These are phyloP conservation scores for Basidiobolus heterosporus DNA, from an alignment of 371 early-diverging fungal genomes.

Conservation along the genomic window DNA sequence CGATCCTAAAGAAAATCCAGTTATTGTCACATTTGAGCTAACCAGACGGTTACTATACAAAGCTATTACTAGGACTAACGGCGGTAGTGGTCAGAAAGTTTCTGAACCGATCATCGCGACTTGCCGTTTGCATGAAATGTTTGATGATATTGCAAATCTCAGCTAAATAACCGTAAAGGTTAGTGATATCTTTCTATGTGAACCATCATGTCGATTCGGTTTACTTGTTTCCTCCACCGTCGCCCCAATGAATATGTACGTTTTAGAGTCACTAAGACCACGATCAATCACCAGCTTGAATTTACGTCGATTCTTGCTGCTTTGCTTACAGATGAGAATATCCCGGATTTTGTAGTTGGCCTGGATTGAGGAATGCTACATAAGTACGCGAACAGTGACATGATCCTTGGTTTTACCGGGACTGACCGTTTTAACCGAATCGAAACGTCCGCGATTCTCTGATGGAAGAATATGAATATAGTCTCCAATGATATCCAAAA, in stretches of 20 bases:
- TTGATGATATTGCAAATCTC: too few species aligned
- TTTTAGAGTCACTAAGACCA: constrained; percentile 30
- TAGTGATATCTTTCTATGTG: not conserved
- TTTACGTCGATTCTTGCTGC: constrained; percentile 49
- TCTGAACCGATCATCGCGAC: too few species aligned
- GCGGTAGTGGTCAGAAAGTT: too few species aligned
- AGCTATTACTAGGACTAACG: too few species aligned
- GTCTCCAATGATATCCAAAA: constrained; percentile 86
- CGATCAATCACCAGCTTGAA: constrained; percentile 55
- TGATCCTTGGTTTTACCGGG: too few species aligned
- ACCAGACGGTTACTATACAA: too few species aligned
- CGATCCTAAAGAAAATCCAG: too few species aligned
- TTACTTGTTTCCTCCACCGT: constrained; percentile 49
- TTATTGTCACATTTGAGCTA: too few species aligned
- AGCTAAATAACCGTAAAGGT: too few species aligned
- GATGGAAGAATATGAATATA: constrained; percentile 78
- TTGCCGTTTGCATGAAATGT: too few species aligned
- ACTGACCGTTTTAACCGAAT: constrained; percentile 50
- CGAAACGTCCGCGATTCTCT: constrained; percentile 65
- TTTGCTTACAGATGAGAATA: constrained; percentile 59
- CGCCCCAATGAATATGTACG: constrained; percentile 64
- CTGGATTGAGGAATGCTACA: constrained; percentile 13
- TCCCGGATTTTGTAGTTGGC: constrained; percentile 62
- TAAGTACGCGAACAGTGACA: too few species aligned
- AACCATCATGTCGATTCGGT: constrained; percentile 11